Evolutionary conservation across 2,329 filamentous ascomycete genomes (phyloP).

Genomic region (Epichloe gansuensis): DNA sequence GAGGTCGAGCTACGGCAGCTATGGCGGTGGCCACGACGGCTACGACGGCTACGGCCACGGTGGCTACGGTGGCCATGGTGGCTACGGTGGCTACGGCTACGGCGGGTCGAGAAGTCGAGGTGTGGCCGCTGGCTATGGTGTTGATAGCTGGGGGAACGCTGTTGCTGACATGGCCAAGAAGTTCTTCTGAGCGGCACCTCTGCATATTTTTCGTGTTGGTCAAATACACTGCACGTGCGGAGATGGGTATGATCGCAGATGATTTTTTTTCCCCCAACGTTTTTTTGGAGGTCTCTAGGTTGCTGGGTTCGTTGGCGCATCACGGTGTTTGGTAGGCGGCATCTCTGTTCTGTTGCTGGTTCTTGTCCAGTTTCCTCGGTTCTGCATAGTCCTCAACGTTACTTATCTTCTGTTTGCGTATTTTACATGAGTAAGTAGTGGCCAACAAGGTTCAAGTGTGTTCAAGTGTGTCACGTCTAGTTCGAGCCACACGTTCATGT

Average conservation of each 20-base stretch:
- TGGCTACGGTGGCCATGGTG: conserved; percentile 14
- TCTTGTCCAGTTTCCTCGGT: too few species aligned
- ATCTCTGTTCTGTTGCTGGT: too few species aligned
- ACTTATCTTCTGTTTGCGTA: too few species aligned
- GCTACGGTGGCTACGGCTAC: conserved; percentile 8
- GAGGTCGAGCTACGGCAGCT: conserved; percentile 18
- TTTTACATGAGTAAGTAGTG: too few species aligned
- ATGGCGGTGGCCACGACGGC: not conserved
- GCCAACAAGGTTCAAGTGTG: not conserved
- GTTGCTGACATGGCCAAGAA: conserved; percentile 28
- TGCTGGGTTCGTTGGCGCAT: too few species aligned
- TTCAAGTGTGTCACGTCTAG: not conserved
- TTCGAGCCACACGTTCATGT: not conserved
- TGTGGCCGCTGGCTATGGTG: conserved; percentile 7
- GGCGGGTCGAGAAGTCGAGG: conserved; percentile 14
- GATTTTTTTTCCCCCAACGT: not conserved
- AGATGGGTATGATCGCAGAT: too few species aligned
- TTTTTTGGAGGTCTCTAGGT: too few species aligned
- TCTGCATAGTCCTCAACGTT: too few species aligned
- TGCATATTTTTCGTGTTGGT: not conserved
- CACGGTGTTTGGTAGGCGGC: too few species aligned
- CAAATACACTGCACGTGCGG: too few species aligned
- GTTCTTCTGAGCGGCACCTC: conserved; percentile 22
- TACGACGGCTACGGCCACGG: conserved; percentile 4
- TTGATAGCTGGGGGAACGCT: conserved; percentile 19